Evolutionary conservation across 345 rosid species (phyloP), one percentile per base, ranked within the genome.

Genomic region (Eucalyptus albens): DNA sequence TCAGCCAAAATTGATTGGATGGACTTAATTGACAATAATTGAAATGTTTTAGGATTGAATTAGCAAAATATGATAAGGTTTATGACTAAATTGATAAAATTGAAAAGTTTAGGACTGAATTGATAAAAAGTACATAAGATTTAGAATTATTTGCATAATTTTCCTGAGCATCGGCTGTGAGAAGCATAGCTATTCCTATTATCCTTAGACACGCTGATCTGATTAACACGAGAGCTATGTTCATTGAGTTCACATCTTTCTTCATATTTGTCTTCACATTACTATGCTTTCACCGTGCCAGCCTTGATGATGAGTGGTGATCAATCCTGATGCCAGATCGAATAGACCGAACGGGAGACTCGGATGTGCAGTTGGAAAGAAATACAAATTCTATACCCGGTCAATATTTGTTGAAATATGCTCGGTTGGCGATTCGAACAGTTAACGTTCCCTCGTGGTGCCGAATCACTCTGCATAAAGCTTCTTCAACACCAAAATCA

Each of bases 281-380:
- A 88, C 56, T 94, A 93, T 98, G 99, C 93, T 98, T 98, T 81
- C 98, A 98, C 91, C 94, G 94, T 37, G 99, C 98, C 59, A 98
- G 94, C 93, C 95, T 96, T 11, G 99, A 97, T 86, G 99, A 97
- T 53, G 98, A 98, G 85, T 98, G 98, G 99, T 97, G 92, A 95
- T 77, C 31, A 50, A 27, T 89, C 62, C 8, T 1, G 88, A 51
- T 51, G 40, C 60, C 27, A 47, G 60, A 86, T n/a, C 26, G 40
- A 47, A 86, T 49, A 29, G 27, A 86, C 2, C 33, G 19, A 86
- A 50, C 42, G 7, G 1, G 60, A 77, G 47, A 77, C 83, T 37
- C 15, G 21, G 42, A 29, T 45, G 87, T 86, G 60, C 42, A 86
- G 15, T 86, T 86, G 87, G 60, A 51, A 50, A 86, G 47, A 21